Base-by-base conservation (phyloP, 106 monocot genomes). In the Dendrobium catenatum region DNA sequence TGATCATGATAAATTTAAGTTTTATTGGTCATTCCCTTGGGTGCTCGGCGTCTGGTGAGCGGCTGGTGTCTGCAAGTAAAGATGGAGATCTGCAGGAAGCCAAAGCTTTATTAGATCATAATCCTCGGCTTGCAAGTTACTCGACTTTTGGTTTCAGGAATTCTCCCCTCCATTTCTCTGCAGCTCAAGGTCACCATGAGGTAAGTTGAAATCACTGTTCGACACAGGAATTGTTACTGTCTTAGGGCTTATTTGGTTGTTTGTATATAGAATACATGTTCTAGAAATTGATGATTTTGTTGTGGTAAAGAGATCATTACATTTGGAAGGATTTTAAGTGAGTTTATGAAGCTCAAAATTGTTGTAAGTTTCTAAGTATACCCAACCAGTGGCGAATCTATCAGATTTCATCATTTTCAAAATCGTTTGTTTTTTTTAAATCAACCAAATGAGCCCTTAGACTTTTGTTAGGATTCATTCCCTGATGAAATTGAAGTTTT, bases 31-130 rank as follows among this genome's bases (percentile, higher is more conserved):
- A 93, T 85, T 93, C 95, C 20, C 85, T 95, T 37, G 95, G 92
- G 24, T 95, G 95, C 83, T 95, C 95, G 17, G 90, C 92, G 13
- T 88, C 92, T 11, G 95, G 95, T 41, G 95, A 95, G 82, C 80
- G 92, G 72, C 86, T 95, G 24, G 92, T 95, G 18, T 95, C 95
- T 2, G 95, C 95, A 3, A 92, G 92, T 5, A 86, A 92, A 73
- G 95, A 95, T 66, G 95, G 95, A 5, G 95, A 95, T 80, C 75
- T 95, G 42, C 95, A 89, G 41, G 95, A 95, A 81, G 93, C 95
- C 37, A 90, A 88, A 56, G 95, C 95, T 75, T 80, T 92, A 5
- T 77, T 92, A 79, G 90, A 95, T 31, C 90, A 88, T 75, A 92
- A 95, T 86, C 95, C 95, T 0, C 29, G 80, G 11, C 80, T 72